These are phyloP conservation scores for Nematocida sp. DNA, from an alignment of 371 early-diverging fungal species.

Conservation along the genomic window DNA sequence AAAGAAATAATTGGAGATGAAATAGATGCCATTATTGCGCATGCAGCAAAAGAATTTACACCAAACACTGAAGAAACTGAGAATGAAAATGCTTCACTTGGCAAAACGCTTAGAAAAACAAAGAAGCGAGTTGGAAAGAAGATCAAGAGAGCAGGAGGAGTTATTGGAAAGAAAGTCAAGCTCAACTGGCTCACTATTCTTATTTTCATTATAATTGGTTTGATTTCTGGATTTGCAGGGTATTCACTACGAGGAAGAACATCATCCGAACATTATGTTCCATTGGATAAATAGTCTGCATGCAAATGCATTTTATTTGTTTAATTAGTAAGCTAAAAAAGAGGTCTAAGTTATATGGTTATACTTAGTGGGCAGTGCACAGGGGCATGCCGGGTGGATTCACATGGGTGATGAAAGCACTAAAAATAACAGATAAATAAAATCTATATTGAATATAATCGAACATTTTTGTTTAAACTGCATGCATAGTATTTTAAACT, in stretches of 20 bases:
- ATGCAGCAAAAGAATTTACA: slow-evolving; percentile 36
- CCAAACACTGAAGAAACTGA: slow-evolving; percentile 8
- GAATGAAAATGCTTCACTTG: background rate
- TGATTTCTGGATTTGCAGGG: slow-evolving; percentile 46
- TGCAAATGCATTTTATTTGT: background rate
- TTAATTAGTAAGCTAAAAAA: background rate
- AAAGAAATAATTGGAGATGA: slow-evolving; percentile 31
- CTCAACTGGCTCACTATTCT: slow-evolving; percentile 31
- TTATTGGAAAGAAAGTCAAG: slow-evolving; percentile 22
- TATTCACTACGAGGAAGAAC: slow-evolving; percentile 31
- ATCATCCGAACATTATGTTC: slow-evolving; percentile 38
- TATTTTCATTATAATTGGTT: slow-evolving; percentile 19
- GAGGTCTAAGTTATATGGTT: background rate
- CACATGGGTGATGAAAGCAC: background rate
- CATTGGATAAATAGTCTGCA: slow-evolving; percentile 29
- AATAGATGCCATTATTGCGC: slow-evolving; percentile 48
- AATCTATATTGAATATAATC: background rate
- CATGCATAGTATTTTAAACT: too few relatives aligned
- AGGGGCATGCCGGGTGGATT: background rate
- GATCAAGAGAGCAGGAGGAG: slow-evolving; percentile 25
- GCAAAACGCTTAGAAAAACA: slow-evolving; percentile 16
- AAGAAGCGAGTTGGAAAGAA: slow-evolving; percentile 37
- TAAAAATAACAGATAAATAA: slow-evolving; percentile 8
- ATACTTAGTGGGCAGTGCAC: background rate
- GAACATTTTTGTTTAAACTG: background rate